Base-by-base conservation (phyloP, 495 filamentous ascomycete genomes). In the Apiosordaria backusii region DNA sequence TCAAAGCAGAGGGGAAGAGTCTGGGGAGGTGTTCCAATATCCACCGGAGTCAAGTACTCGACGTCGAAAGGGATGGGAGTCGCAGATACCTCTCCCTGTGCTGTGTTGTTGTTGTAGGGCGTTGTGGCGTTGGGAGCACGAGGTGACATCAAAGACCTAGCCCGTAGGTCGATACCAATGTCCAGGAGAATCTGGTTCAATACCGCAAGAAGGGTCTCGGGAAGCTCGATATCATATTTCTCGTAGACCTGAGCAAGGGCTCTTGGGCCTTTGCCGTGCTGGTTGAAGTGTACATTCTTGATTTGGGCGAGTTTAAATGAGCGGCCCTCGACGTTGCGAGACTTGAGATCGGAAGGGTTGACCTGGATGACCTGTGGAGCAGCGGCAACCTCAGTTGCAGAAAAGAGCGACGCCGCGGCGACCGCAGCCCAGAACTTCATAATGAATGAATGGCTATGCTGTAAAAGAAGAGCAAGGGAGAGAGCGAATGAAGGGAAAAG, bases 11-110 rank as follows among this genome's bases (percentile, higher is more conserved):
- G 77, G 50, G 77, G 88, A 68, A 93, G 70, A 3, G 77, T 87
- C 81, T 93, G 89, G 7, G 83, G 80, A 24, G 90, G 90, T 4
- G 87, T 90, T 7, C 90, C 90, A 72, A 93, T 90, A 22, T 80
- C 70, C 25, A 93, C 87, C 16, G 83, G 80, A 21, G 81, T 86
- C 21, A 93, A 80, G 68, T 91, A 92, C 75, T 86, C 74, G 22
- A 84, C 81, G 71, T 92, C 90, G 69, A 90, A 89, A 76, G 86
- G 69, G 25, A 77, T 71, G 0, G 79, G 79, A 13, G 60, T 67
- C 9, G 79, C 75, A 21, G 70, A 66, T 10, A 80, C 79, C 71
- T 81, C 79, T n/a, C 75, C 79, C 16, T 22, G 29, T 5, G 29
- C 64, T n/a, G 66, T 68, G 26, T 62, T 66, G 65, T 68, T 71